Evolutionary conservation across 495 filamentous ascomycete species (phyloP).

Genomic region (Podospora australis): DNA sequence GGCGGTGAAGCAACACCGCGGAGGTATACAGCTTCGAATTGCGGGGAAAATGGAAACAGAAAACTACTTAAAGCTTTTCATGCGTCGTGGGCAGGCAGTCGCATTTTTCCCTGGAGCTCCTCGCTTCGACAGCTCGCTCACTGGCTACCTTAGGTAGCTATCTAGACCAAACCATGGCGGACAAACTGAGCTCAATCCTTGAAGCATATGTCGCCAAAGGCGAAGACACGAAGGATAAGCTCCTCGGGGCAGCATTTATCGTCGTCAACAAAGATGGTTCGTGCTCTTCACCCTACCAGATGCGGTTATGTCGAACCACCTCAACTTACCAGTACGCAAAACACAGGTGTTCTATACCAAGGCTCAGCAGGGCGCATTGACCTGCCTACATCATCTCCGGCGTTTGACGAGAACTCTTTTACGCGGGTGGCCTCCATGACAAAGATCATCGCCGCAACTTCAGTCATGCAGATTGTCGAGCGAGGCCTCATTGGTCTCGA

Average conservation of each 20-base stretch:
- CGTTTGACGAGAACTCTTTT: constrained; percentile 44
- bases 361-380: constrained; percentile 20
- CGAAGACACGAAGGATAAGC: constrained; percentile 20
- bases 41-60: too few relatives aligned
- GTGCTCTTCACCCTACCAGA: background rate
- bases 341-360: constrained; percentile 17
- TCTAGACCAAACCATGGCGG: constrained; percentile 12
- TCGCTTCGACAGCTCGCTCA: too few relatives aligned
- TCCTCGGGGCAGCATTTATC: constrained; percentile 26
- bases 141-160: too few relatives aligned
- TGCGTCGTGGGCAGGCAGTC: too few relatives aligned
- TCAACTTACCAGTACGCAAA: background rate
- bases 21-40: too few relatives aligned
- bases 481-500: constrained; percentile 28
- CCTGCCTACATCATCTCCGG: constrained; percentile 5
- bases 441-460: constrained; percentile 31
- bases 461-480: constrained; percentile 32
- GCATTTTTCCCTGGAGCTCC: too few relatives aligned
- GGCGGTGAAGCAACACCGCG: too few relatives aligned
- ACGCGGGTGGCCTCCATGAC: constrained; percentile 35
- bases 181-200: constrained; percentile 22
- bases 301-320: background rate
- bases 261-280: constrained; percentile 24
- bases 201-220: constrained; percentile 10
- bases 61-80: too few relatives aligned